These are phyloP conservation scores for Filosporella fistucella DNA, from an alignment of 495 filamentous ascomycete species.

Conservation along the genomic window DNA sequence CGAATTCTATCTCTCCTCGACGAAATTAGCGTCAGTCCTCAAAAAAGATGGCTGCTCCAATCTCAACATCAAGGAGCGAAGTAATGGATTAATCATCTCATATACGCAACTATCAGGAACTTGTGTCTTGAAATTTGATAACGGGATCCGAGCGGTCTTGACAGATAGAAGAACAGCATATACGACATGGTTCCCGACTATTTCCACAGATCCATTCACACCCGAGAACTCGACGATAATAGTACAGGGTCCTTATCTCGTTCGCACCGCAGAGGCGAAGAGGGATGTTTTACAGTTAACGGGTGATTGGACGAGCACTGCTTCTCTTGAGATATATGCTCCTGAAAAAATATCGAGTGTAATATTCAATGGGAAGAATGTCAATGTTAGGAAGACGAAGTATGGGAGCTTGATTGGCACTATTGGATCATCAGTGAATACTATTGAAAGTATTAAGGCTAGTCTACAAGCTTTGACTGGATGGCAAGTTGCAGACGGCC, in stretches of 20 bases:
- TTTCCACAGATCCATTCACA: slow-evolving; percentile 45
- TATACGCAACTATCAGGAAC: slow-evolving; percentile 42
- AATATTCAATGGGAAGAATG: slow-evolving; percentile 52
- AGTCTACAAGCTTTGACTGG: slow-evolving; percentile 35
- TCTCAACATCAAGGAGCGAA: slow-evolving; percentile 32
- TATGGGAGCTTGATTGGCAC: slow-evolving; percentile 44
- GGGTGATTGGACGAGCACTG: slow-evolving; percentile 62
- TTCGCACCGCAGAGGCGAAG: slow-evolving; percentile 49
- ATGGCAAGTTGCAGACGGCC: slow-evolving; percentile 63
- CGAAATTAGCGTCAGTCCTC: slow-evolving; percentile 32
- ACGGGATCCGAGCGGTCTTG: slow-evolving; percentile 38
- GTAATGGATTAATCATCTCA: slow-evolving; percentile 30
- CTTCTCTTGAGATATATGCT: slow-evolving; percentile 55
- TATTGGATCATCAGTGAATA: slow-evolving; percentile 34
- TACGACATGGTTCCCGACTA: slow-evolving; percentile 50
- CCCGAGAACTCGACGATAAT: slow-evolving; percentile 46
- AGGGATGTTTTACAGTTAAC: slow-evolving; percentile 46
- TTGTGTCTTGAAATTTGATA: slow-evolving; percentile 41
- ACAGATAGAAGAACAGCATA: slow-evolving; percentile 50
- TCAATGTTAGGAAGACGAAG: slow-evolving; percentile 33
- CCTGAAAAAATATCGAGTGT: slow-evolving; percentile 42
- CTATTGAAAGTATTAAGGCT: slow-evolving; percentile 31
- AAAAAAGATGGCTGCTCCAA: slow-evolving; percentile 30
- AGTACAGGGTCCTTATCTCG: slow-evolving; percentile 63
- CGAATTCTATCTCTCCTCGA: slow-evolving; percentile 48